These are phyloP conservation scores for Narthecium ossifragum DNA, from an alignment of 106 monocot species.

Conservation along the genomic window DNA sequence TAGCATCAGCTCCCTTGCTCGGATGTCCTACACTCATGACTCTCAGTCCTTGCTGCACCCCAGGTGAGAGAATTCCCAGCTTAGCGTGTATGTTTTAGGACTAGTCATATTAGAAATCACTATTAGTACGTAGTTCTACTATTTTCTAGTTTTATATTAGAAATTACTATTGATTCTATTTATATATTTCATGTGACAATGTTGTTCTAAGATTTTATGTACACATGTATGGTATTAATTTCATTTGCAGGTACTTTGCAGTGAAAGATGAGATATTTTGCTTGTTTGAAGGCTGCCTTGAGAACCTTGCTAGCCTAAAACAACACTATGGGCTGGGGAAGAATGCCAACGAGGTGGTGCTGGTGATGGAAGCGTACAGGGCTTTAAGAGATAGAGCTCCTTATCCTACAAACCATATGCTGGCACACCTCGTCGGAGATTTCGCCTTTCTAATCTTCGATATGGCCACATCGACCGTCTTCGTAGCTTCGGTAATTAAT, in stretches of 20 bases:
- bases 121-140: no score
- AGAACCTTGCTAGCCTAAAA: conserved; percentile 58
- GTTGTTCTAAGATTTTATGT: no score
- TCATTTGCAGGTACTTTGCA: conserved; percentile 54
- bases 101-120: no score
- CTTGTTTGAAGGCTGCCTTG: conserved; percentile 69
- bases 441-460: conserved; percentile 84
- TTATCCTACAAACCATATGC: conserved; percentile 78
- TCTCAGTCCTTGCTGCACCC: no score
- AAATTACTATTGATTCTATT: no score
- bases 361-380: conserved; percentile 82
- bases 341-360: conserved; percentile 61
- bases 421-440: conserved; percentile 69
- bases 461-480: conserved; percentile 40
- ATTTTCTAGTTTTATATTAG: no score
- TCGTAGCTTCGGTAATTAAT: conserved; percentile 68
- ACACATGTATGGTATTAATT: background rate
- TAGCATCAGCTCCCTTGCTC: no score
- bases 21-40: no score
- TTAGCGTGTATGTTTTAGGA: no score
- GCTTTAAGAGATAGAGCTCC: conserved; percentile 88
- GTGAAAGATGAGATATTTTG: conserved; percentile 78
- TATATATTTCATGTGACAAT: no score
- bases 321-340: conserved; percentile 84
- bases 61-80: no score